Percentiles rank a stretch among this genome's conserved stretches.
phyloP scores from a whole-genome alignment of 2,329 filamentous ascomycete species.

The Hymenoscyphus linearis region DNA sequence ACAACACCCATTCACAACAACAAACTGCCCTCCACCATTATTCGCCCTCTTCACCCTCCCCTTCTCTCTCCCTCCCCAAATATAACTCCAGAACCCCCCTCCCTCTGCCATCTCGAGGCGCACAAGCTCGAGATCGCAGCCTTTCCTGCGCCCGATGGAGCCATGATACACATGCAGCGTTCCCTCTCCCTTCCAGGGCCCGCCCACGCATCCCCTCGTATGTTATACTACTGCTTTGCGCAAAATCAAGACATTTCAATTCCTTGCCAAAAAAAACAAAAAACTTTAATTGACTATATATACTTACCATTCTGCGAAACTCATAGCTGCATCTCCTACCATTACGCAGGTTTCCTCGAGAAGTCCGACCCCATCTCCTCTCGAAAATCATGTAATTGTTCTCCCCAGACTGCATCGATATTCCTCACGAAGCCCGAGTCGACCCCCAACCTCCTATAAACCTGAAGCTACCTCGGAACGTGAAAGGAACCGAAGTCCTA shows the following conservation, averaged over 20 bases:
- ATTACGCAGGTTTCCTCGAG: conserved; percentile 46
- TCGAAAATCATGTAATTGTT: conserved; percentile 44
- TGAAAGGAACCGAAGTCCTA: conserved; percentile 37
- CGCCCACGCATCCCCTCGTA: conserved; percentile 33
- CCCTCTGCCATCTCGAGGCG: conserved; percentile 25
- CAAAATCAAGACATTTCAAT: neutral
- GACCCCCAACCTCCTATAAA: conserved; percentile 41
- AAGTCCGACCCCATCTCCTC: conserved; percentile 50
- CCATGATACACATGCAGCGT: conserved; percentile 34
- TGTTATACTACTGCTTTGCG: conserved; percentile 16
- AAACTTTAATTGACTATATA: neutral
- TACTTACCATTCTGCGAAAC: conserved; percentile 12
- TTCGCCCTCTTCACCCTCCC: neutral
- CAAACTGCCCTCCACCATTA: neutral
- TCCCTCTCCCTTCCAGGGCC: conserved; percentile 34
- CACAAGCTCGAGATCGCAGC: conserved; percentile 25
- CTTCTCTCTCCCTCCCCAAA: neutral
- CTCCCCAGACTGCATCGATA: conserved; percentile 44
- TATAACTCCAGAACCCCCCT: neutral
- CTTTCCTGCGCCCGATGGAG: conserved; percentile 28
- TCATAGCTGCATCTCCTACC: conserved; percentile 46
- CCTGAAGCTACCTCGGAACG: conserved; percentile 40
- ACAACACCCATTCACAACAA: conserved; percentile 2
- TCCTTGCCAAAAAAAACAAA: neutral
- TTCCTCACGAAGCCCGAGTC: conserved; percentile 51